Evolutionary conservation across 192 early-diverging fungal genomes (phyloP), one percentile per base, ranked within the genome.

Genomic region (Podila verticillata): DNA sequence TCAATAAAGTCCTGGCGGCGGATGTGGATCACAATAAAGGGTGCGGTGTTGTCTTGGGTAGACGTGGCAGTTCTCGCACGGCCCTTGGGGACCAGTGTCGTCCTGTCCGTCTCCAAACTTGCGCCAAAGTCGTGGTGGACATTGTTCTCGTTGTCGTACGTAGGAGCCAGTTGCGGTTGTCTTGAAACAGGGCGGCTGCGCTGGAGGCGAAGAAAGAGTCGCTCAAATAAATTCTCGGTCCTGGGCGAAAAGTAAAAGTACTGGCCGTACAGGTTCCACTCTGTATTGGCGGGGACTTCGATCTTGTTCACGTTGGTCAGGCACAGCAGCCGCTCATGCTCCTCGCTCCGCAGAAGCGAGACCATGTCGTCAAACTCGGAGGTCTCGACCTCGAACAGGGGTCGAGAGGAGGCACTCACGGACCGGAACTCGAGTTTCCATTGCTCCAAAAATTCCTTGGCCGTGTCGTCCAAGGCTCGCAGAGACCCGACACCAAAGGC

Each of bases 351-450:
- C 4, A 67, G 65, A 1, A 48, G 17, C 10, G 61, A 36, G 7
- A 44, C 36, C 30, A 79, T 29, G 34, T 70, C 64, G 4, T 72
- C 48, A 20, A 79, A 65, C 7, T 72, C 66, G 2, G 30, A 51
- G 13, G 65, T 72, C 48, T 80, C 66, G 8, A 64, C 31, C 54
- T 51, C 54, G n/a, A 47, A 39, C n/a, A 54, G 39, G 0, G 30
- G 29, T 44, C 57, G 54, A 5, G 70, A 71, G 13, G 51, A 54
- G 1, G 20, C 51, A 54, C 51, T n/a, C 20, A 26, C 5, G 22
- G 20, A 26, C 22, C 51, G 51, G 35, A 71, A n/a, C 3, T 79
- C 75, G 62, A 79, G 63, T 20, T 71, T 79, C 75, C 75, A 80
- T 47, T 80, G 70, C 20, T 48, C 51, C 22, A 72, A 34, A 60